Evolutionary conservation across 768 basidiomycete genomes (phyloP), one percentile per base, ranked within the genome.

Genomic region (Dioszegia aurantiaca): DNA sequence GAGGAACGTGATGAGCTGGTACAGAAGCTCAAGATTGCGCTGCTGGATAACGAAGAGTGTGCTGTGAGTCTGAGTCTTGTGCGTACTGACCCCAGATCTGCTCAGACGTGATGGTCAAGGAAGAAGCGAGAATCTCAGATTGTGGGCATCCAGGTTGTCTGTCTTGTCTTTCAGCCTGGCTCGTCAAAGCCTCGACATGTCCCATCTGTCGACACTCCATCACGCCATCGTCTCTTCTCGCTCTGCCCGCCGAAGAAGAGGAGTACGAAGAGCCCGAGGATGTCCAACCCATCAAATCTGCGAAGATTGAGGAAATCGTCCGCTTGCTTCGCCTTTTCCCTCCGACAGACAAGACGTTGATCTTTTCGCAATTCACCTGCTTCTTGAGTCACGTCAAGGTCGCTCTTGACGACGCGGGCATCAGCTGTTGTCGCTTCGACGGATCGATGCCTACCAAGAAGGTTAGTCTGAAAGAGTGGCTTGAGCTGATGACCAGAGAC

Each of bases 341-440:
- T 0, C 59, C 65, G 3, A 82, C 80, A 1, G 87, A 90, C 61
- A 93, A 93, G 74, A 86, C 87, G 2, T 78, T 93, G 2, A 89
- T 93, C 0, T 93, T 93, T 70, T 90, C 88, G 2, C 90, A 93
- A 66, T 93, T 91, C 68, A 93, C 89, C 3, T 82, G 84, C 2
- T 91, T 89, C 77, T 74, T 91, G 53, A 86, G 89, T 78, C 87
- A 89, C 79, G 89, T 92, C 62, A 87, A 82, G 3, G 83, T 86
- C 58, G 80, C 80, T 9, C 73, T 92, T 40, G 84, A 86, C 33
- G 81, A 83, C 55, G 82, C 82, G 65, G 86, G 84, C 0, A 88
- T 93, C 27, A 70, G 85, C 0, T 90, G 84, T 63, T 84, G 87
- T 37, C 85, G 87, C 1, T 90, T 93, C 65, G 90, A 91, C 59